A percentile compares a stretch with the other conserved stretches of the same genome.
Conservation (phyloP, 495 filamentous ascomycete species). For the Aspergillus mulundensis region DNA sequence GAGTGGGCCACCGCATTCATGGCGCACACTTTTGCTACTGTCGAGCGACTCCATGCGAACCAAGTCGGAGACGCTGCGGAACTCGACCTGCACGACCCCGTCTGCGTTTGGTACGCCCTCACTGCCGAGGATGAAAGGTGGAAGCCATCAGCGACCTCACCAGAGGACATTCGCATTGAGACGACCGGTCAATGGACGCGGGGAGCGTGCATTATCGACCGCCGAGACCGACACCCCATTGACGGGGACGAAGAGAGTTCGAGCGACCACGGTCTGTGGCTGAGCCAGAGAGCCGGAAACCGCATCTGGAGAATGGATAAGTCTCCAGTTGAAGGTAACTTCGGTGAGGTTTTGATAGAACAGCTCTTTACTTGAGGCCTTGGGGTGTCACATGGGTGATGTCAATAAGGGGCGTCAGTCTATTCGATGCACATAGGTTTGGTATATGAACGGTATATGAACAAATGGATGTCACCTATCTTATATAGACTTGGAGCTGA, state of each 20-base stretch:
- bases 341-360: slow-evolving; percentile 42
- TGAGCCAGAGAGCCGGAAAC: slow-evolving; percentile 67
- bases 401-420: not conserved
- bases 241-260: slow-evolving; percentile 54
- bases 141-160: slow-evolving; percentile 38
- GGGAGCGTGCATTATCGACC: slow-evolving; percentile 84
- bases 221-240: slow-evolving; percentile 56
- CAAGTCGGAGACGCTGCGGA: slow-evolving; percentile 50
- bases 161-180: slow-evolving; percentile 79
- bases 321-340: slow-evolving; percentile 39
- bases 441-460: not conserved
- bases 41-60: slow-evolving; percentile 55
- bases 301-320: slow-evolving; percentile 63
- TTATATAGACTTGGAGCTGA: not conserved
- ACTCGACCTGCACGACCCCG: slow-evolving; percentile 80
- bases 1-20: slow-evolving; percentile 80
- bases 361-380: slow-evolving; percentile 33
- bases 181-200: slow-evolving; percentile 89
- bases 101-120: slow-evolving; percentile 83
- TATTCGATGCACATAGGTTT: not conserved
- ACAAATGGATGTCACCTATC: not conserved
- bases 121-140: slow-evolving; percentile 43
- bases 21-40: slow-evolving; percentile 67
- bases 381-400: too few relatives aligned
- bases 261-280: slow-evolving; percentile 70